A percentile compares a stretch with the other conserved stretches of the same genome.
These are phyloP conservation scores for Neurospora tetraspora DNA, from an alignment of 495 filamentous ascomycete species.

Conservation along the genomic window DNA sequence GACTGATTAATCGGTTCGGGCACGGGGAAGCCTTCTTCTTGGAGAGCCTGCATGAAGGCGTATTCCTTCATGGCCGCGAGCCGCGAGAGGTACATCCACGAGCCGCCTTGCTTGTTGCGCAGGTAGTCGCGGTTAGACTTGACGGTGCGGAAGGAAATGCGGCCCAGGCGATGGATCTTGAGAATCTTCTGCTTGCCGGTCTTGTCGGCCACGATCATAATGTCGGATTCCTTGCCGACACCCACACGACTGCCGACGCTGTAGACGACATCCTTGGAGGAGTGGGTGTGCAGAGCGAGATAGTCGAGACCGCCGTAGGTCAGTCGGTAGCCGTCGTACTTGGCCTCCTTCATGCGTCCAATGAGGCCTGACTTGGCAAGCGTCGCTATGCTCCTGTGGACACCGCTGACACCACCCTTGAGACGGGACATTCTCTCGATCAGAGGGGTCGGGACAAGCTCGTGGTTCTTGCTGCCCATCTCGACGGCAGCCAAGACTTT, in stretches of 20 bases:
- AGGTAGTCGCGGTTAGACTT: conserved; percentile 96
- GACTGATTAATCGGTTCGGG: conserved; percentile 79
- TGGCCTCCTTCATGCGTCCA: conserved; percentile 85
- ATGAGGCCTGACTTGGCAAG: conserved; percentile 91
- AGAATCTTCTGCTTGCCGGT: conserved; percentile 57
- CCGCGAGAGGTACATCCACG: conserved; percentile 95
- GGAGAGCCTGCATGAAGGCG: conserved; percentile 81
- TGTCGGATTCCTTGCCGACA: conserved; percentile 95
- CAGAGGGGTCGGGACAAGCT: conserved; percentile 83
- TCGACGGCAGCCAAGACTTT: conserved; percentile 89
- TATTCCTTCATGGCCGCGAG: conserved; percentile 88
- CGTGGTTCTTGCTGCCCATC: conserved; percentile 89
- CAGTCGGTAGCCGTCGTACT: conserved; percentile 95
- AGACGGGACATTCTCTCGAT: conserved; percentile 77
- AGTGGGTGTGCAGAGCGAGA: conserved; percentile 80
- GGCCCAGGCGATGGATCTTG: conserved; percentile 86
- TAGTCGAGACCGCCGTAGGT: conserved; percentile 97
- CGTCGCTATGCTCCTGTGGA: conserved; percentile 78
- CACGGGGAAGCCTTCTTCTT: conserved; percentile 75
- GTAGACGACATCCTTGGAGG: conserved; percentile 67
- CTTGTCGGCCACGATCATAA: conserved; percentile 76
- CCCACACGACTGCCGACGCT: conserved; percentile 91
- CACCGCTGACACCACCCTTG: conserved; percentile 62
- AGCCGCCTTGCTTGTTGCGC: conserved; percentile 58
- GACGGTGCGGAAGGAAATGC: conserved; percentile 93